Base-by-base conservation (phyloP, 805 yeast genomes). In the Kuraishia cidri region DNA sequence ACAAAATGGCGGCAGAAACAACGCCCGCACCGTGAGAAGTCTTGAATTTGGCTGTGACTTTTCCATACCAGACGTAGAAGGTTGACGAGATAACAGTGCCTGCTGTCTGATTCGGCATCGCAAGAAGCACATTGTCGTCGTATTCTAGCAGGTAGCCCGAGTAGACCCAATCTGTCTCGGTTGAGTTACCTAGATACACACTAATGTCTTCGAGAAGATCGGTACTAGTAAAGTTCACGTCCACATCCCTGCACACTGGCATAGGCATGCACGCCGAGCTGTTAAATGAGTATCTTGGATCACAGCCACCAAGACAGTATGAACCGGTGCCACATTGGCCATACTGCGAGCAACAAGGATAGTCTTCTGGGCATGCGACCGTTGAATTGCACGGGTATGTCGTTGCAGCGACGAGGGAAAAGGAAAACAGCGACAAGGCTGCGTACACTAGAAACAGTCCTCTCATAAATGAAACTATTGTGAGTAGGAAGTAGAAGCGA, bases 31-130 rank as follows among this genome's bases (percentile, higher is more conserved):
- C 69, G 49, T 75, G 83, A 1, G 95, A 81, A 0, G 90, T 64
- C 61, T 80, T 86, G 47, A 86, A 47, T 31, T 62, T 69, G 31
- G 80, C 78, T 21, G 77, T 61, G 21, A 85, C 68, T 51, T 77
- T 82, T 34, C 97, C 97, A 58, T 82, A 87, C 95, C 95, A 88
- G 35, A 88, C 58, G 58, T 72, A 84, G 48, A 73, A 68, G 4
- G 94, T 73, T 3, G 94, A 78, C 1, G 94, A 79, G 17, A 87
- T 50, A 32, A 86, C 88, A 9, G 95, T 72, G 51, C 96, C 95
- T 31, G 72, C 62, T 13, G 85, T 58, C 32, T 74, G 50, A 38
- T 79, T 68, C 21, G 90, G 92, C 94, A 88, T 83, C 35, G 88
- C 83, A 40, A 86, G 52, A 22, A 81, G 57, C 38, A 73, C 52